Evolutionary conservation across 306 rosid genomes (phyloP).

Genomic region (Coriaria nepalensis): DNA sequence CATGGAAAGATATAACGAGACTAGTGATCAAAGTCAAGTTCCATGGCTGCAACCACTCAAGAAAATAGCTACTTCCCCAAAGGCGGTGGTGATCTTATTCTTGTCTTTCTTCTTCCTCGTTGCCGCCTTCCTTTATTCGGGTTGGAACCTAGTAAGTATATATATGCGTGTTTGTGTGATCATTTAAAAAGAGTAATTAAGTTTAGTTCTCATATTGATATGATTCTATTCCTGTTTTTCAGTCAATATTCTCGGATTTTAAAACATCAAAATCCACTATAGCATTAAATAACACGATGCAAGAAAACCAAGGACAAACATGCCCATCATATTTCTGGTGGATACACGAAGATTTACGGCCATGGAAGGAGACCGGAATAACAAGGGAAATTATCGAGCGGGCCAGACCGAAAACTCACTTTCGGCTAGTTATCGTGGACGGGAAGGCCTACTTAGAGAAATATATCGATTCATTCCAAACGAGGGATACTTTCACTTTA

Average conservation of each 20-base stretch:
- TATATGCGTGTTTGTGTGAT: too few species aligned
- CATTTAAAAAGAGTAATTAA: too few species aligned
- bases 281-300: too few species aligned
- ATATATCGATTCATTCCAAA: constrained; percentile 32
- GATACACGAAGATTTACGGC: constrained; percentile 58
- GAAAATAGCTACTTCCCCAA: background rate
- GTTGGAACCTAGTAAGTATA: constrained; percentile 6
- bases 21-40: constrained; percentile 15
- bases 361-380: constrained; percentile 46
- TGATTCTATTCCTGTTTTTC: background rate
- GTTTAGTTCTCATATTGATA: constrained; percentile 4
- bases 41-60: constrained; percentile 7
- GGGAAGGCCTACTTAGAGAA: constrained; percentile 52
- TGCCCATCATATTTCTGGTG: constrained; percentile 56
- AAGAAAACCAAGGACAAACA: constrained; percentile 6
- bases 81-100: constrained; percentile 11
- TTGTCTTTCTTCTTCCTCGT: constrained; percentile 17
- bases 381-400: constrained; percentile 42
- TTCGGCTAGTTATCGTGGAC: constrained; percentile 36
- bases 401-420: constrained; percentile 33
- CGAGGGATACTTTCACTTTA: constrained; percentile 42
- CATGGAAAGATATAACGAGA: constrained; percentile 31
- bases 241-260: constrained; percentile 5
- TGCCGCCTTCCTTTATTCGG: constrained; percentile 2
- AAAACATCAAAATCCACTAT: too few species aligned